Conservation (phyloP, 257 asterid species). For the Anisodus tanguticus region DNA sequence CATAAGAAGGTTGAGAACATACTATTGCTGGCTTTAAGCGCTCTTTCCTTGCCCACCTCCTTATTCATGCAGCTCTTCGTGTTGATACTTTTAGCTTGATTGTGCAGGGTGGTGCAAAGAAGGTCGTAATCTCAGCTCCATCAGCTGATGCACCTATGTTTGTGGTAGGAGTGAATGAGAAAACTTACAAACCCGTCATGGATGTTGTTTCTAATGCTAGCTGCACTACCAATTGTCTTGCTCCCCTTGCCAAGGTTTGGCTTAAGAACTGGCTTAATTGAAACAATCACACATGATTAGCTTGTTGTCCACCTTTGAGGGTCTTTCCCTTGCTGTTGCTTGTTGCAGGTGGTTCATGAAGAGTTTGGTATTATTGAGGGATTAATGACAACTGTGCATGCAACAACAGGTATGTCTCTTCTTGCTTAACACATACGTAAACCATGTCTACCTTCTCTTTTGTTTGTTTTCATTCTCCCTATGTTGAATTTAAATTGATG, state of each 20-base stretch:
- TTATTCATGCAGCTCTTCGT: conserved; percentile 20
- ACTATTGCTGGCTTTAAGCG: background rate
- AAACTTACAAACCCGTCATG: conserved; percentile 81
- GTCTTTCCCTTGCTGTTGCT: conserved; percentile 24
- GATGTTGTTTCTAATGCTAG: conserved; percentile 98
- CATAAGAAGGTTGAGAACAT: conserved; percentile 73
- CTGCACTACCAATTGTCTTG: conserved; percentile 99
- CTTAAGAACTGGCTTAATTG: background rate
- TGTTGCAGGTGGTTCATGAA: conserved; percentile 83
- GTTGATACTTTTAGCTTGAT: conserved; percentile 28
- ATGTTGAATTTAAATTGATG: conserved; percentile 27
- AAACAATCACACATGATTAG: background rate
- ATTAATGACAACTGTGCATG: conserved; percentile 98
- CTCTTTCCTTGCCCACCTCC: background rate
- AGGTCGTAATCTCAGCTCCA: conserved; percentile 97
- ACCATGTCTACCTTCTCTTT: conserved; percentile 19
- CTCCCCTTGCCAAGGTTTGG: conserved; percentile 96
- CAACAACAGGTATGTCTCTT: conserved; percentile 75
- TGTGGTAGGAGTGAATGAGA: conserved; percentile 96
- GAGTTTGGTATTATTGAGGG: conserved; percentile 98
- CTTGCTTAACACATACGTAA: background rate
- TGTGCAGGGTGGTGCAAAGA: conserved; percentile 95
- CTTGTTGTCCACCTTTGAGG: background rate
- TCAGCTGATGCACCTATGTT: conserved; percentile 99
- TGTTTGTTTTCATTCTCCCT: conserved; percentile 32